phyloP scores from a whole-genome alignment of 2,329 filamentous ascomycete genomes.

The Fusarium udum region DNA sequence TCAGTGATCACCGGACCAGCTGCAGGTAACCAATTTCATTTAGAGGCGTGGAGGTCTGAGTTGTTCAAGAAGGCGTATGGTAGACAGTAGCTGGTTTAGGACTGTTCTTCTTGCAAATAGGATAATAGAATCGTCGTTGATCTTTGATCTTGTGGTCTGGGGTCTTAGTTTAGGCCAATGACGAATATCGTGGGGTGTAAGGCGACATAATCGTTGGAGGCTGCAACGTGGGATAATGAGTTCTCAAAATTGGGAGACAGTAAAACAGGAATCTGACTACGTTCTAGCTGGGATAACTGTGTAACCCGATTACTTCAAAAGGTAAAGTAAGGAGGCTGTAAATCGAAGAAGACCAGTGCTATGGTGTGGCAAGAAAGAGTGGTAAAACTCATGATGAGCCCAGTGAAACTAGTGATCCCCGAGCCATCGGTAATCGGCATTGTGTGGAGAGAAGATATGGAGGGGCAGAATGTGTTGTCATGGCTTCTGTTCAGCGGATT shows the following conservation, averaged over 20 bases:
- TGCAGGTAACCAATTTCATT: slow-evolving; percentile 7
- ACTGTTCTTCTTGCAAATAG: slow-evolving; percentile 27
- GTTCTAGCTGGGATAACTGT: neutral
- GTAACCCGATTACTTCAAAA: neutral
- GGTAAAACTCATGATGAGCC: neutral
- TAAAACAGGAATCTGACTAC: neutral
- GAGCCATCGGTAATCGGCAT: slow-evolving; percentile 32
- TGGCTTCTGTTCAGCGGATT: slow-evolving; percentile 2
- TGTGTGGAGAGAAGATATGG: neutral
- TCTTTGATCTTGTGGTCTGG: slow-evolving; percentile 28
- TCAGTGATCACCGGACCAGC: slow-evolving; percentile 13
- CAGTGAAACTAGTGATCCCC: neutral
- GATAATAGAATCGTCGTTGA: neutral
- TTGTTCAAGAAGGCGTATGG: slow-evolving; percentile 12
- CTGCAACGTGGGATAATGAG: neutral
- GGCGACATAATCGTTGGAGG: slow-evolving; percentile 32
- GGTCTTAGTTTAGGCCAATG: slow-evolving; percentile 31
- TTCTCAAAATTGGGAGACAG: neutral
- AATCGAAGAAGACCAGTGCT: neutral
- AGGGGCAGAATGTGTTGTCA: slow-evolving; percentile 25
- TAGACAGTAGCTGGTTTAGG: slow-evolving; percentile 4
- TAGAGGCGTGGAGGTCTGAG: slow-evolving; percentile 18
- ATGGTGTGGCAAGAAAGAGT: neutral
- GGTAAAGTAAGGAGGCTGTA: neutral
- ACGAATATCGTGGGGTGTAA: slow-evolving; percentile 42